Conservation (phyloP, 2,329 filamentous ascomycete species). For the Trichocomaceae sp. region DNA sequence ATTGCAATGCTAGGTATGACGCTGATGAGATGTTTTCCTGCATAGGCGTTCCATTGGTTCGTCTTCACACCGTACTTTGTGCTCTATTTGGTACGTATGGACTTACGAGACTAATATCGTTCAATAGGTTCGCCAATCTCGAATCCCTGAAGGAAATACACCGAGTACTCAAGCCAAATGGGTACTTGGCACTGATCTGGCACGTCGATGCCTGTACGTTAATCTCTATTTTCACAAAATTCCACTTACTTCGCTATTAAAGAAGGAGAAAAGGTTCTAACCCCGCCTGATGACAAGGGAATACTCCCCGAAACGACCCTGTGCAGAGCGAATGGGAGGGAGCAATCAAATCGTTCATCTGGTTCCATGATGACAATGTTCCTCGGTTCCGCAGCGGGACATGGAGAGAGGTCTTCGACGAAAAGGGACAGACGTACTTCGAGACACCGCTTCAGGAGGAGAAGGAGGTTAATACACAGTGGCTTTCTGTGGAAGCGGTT, state of each 20-base stretch:
- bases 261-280: background rate
- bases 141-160: constrained; percentile 60
- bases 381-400: constrained; percentile 59
- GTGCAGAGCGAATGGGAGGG: constrained; percentile 56
- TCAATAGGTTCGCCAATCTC: constrained; percentile 58
- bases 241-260: background rate
- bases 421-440: constrained; percentile 54
- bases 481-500: constrained; percentile 53
- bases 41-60: constrained; percentile 48
- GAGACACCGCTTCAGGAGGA: constrained; percentile 56
- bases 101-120: background rate
- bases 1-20: no score
- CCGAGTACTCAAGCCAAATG: constrained; percentile 56
- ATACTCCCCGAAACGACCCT: constrained; percentile 53
- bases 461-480: constrained; percentile 51
- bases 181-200: constrained; percentile 63
- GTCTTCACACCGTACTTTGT: constrained; percentile 17
- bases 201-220: constrained; percentile 63
- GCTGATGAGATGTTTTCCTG: background rate
- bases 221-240: background rate
- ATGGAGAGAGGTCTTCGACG: constrained; percentile 61
- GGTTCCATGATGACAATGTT: constrained; percentile 50
- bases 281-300: constrained; percentile 44
- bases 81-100: background rate
- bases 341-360: constrained; percentile 54